Evolutionary conservation across 495 filamentous ascomycete species (phyloP).

Genomic region (Penicillium bialowiezense): DNA sequence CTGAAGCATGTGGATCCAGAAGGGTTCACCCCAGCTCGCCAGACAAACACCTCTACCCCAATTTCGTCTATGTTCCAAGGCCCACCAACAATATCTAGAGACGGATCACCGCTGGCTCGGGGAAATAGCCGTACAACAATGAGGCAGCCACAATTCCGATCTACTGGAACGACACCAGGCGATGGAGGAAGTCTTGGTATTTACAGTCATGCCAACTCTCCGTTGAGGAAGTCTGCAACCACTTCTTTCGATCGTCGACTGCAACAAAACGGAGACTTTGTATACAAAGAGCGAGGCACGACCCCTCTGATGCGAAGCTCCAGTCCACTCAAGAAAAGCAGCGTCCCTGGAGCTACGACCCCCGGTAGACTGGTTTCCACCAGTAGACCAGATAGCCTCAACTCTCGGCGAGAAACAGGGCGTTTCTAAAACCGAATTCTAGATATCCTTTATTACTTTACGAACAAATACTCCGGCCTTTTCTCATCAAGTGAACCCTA

Average conservation of each 20-base stretch:
- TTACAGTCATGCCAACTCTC: constrained; percentile 76
- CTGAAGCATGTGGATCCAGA: constrained; percentile 74
- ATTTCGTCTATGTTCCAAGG: constrained; percentile 22
- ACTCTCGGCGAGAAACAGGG: constrained; percentile 37
- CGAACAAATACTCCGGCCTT: neutral
- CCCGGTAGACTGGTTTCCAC: constrained; percentile 22
- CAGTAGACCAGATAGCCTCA: constrained; percentile 23
- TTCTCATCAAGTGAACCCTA: neutral
- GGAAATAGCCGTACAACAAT: constrained; percentile 42
- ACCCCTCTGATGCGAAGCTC: constrained; percentile 37
- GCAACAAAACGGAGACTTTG: constrained; percentile 35
- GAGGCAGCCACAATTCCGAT: constrained; percentile 57
- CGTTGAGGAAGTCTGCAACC: constrained; percentile 63
- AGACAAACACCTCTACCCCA: constrained; percentile 24
- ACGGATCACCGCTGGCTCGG: constrained; percentile 50
- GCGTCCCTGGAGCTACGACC: constrained; percentile 33
- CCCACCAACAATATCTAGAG: constrained; percentile 37
- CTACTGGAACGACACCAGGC: constrained; percentile 39
- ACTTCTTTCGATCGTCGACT: constrained; percentile 41
- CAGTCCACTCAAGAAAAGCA: constrained; percentile 44
- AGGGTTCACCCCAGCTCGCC: constrained; percentile 36
- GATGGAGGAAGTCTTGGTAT: constrained; percentile 81
- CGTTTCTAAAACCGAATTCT: constrained; percentile 29
- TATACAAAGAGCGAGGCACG: constrained; percentile 39
- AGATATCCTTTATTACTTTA: constrained; percentile 6